Conservation (phyloP, 352 stramenopile genomes). For the Nannochloropsis limnetica region DNA sequence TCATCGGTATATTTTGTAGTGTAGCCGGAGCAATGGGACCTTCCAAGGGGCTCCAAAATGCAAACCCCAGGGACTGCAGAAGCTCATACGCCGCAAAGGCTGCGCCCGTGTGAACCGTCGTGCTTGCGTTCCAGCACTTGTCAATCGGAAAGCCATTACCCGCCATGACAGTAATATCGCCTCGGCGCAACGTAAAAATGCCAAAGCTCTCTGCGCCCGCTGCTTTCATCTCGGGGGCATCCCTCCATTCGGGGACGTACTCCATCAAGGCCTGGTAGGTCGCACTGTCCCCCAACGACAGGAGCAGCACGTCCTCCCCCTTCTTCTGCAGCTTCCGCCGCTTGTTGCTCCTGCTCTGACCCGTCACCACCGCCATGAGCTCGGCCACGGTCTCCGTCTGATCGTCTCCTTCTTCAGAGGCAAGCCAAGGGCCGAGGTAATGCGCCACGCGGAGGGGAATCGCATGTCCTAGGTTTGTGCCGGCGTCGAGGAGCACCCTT, state of each 20-base stretch:
- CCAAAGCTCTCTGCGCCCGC: slow-evolving; percentile 26
- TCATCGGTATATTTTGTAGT: slow-evolving; percentile 40
- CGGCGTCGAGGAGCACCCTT: slow-evolving; percentile 24
- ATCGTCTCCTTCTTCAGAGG: not conserved
- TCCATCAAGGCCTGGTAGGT: slow-evolving; percentile 19
- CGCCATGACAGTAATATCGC: slow-evolving; percentile 25
- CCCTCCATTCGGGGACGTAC: slow-evolving; percentile 11
- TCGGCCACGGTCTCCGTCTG: not conserved
- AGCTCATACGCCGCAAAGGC: slow-evolving; percentile 39
- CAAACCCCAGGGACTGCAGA: slow-evolving; percentile 39
- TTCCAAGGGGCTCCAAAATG: slow-evolving; percentile 40
- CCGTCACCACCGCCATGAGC: slow-evolving; percentile 21
- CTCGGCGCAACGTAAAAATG: not conserved
- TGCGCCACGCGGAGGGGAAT: slow-evolving; percentile 29
- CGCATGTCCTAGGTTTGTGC: not conserved
- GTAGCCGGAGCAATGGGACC: slow-evolving; percentile 37
- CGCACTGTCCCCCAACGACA: not conserved
- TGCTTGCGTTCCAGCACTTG: not conserved
- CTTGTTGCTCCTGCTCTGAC: not conserved
- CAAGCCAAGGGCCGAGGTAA: slow-evolving; percentile 11
- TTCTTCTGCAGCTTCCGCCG: not conserved
- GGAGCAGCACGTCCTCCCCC: not conserved
- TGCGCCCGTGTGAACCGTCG: slow-evolving; percentile 6
- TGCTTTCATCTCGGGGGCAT: not conserved
- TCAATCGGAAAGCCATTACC: slow-evolving; percentile 25